These are phyloP conservation scores for Candida ascalaphidarum DNA, from an alignment of 805 yeast genomes.

Conservation along the genomic window DNA sequence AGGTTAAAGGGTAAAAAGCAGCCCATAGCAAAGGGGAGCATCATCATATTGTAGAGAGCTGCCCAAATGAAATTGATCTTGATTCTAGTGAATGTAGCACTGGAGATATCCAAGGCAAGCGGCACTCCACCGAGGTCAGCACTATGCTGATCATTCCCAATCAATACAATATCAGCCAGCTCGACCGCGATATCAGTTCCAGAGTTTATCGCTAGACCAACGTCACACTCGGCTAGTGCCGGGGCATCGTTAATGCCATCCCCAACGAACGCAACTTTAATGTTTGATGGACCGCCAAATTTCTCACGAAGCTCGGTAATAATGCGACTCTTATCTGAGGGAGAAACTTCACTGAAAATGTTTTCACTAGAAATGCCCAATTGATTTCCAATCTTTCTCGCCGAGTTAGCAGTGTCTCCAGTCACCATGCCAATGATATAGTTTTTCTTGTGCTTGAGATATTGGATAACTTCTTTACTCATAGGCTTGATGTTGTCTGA, in stretches of 20 bases:
- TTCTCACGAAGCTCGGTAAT: conserved; percentile 48
- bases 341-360: conserved; percentile 70
- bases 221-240: conserved; percentile 78
- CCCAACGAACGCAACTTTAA: conserved; percentile 77
- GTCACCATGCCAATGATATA: conserved; percentile 77
- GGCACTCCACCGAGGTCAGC: conserved; percentile 40
- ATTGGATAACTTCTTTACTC: conserved; percentile 50
- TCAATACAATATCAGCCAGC: conserved; percentile 86
- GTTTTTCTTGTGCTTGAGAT: conserved; percentile 40
- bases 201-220: conserved; percentile 86
- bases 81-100: conserved; percentile 62
- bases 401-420: conserved; percentile 69
- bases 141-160: conserved; percentile 30
- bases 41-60: conserved; percentile 67
- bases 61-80: conserved; percentile 86
- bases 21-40: conserved; percentile 95
- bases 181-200: conserved; percentile 97
- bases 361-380: conserved; percentile 59
- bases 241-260: conserved; percentile 99
- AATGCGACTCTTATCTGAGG: conserved; percentile 65
- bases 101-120: conserved; percentile 60
- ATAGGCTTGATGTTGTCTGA: conserved; percentile 62
- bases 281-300: conserved; percentile 21
- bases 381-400: conserved; percentile 52
- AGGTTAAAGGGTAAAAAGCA: conserved; percentile 70